Percentiles rank a stretch among this genome's conserved stretches.
Conservation (phyloP, 192 early-diverging fungal species). For the Martensiomyces pterosporus region DNA sequence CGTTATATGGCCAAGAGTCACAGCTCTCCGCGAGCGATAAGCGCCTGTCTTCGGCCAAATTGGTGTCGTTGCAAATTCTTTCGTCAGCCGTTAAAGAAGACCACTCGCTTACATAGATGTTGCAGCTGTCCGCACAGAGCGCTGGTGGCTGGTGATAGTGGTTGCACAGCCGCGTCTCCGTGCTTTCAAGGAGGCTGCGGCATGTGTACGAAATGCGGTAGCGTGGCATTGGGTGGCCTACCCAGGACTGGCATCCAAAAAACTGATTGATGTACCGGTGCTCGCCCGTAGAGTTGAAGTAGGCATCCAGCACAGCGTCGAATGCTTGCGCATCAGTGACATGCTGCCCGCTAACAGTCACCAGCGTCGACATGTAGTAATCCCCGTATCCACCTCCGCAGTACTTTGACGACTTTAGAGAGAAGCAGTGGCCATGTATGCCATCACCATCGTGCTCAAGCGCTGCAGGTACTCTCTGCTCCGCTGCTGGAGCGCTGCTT, state of each 20-base stretch:
- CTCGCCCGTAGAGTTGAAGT: conserved; percentile 32
- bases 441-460: too few relatives aligned
- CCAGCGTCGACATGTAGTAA: conserved; percentile 27
- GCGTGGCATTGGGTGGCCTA: conserved; percentile 15
- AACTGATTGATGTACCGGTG: conserved; percentile 20
- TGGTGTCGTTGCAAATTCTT: conserved; percentile 18
- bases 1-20: conserved; percentile 25
- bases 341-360: conserved; percentile 14
- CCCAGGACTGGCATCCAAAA: conserved; percentile 36
- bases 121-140: conserved; percentile 17
- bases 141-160: conserved; percentile 7
- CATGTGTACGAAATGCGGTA: conserved; percentile 40
- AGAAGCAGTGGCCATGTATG: conserved; percentile 32
- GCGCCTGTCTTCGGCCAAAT: conserved; percentile 17
- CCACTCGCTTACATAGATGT: conserved; percentile 20
- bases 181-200: conserved; percentile 32
- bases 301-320: conserved; percentile 28
- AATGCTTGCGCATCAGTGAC: conserved; percentile 18
- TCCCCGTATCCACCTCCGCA: conserved; percentile 24
- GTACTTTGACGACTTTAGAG: conserved; percentile 21
- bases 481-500: too few relatives aligned
- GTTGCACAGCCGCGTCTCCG: conserved; percentile 24
- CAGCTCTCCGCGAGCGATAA: conserved; percentile 15
- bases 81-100: conserved; percentile 12
- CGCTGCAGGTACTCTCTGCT: too few relatives aligned